Evolutionary conservation across 2,329 filamentous ascomycete genomes (phyloP).

Genomic region (Fusarium avenaceum): DNA sequence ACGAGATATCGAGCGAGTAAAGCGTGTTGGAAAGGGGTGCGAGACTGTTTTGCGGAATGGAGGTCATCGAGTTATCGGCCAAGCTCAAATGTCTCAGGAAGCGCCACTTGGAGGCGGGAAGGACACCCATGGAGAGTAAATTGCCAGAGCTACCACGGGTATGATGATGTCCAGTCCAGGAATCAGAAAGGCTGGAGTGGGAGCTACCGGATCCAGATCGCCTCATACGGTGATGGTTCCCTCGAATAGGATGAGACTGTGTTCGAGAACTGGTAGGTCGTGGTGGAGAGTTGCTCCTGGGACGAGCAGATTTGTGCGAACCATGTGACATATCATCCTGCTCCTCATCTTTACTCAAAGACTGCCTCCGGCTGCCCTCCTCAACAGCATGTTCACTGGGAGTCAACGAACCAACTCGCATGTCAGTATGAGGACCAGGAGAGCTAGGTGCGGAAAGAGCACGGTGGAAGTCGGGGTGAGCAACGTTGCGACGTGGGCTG

Average conservation of each 20-base stretch:
- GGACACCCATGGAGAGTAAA: slow-evolving; percentile 75
- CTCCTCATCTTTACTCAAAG: slow-evolving; percentile 61
- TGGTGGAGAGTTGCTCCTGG: slow-evolving; percentile 84
- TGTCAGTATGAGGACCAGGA: slow-evolving; percentile 64
- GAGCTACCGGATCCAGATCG: slow-evolving; percentile 94
- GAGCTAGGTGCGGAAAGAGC: slow-evolving; percentile 78
- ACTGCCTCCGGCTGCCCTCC: slow-evolving; percentile 57
- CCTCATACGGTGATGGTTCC: slow-evolving; percentile 80
- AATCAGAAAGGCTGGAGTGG: slow-evolving; percentile 80
- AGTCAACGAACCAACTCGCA: slow-evolving; percentile 71
- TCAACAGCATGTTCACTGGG: slow-evolving; percentile 65
- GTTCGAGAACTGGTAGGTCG: slow-evolving; percentile 83
- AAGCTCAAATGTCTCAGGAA: slow-evolving; percentile 93
- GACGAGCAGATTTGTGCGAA: slow-evolving; percentile 63
- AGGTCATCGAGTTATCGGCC: slow-evolving; percentile 90
- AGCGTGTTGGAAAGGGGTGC: slow-evolving; percentile 87
- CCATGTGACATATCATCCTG: slow-evolving; percentile 61
- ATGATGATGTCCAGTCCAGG: slow-evolving; percentile 67
- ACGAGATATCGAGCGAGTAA: slow-evolving; percentile 91
- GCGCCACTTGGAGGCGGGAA: slow-evolving; percentile 92
- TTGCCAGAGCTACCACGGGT: slow-evolving; percentile 83
- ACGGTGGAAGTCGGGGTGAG: slow-evolving; percentile 71
- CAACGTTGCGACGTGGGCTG: slow-evolving; percentile 73
- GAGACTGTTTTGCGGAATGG: slow-evolving; percentile 80
- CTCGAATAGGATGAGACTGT: slow-evolving; percentile 74